Percentiles rank a stretch among this genome's conserved stretches.
phyloP scores from a whole-genome alignment of 164 flowering plant genomes.

The Taxillus chinensis region DNA sequence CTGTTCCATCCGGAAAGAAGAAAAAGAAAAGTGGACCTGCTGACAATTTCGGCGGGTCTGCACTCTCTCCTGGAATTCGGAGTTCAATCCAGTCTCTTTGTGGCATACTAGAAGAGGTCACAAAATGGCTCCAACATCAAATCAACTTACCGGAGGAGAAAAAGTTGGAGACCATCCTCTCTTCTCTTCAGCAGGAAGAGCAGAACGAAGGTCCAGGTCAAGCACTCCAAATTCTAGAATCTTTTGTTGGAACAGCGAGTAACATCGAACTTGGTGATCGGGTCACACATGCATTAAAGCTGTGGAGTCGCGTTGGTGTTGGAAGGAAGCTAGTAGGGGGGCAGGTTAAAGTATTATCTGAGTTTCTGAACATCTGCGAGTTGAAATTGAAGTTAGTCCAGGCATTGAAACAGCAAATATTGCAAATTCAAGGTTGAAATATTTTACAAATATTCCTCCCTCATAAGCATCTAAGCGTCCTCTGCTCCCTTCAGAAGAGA shows the following conservation, averaged over 20 bases:
- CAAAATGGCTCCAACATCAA: slow-evolving; percentile 40
- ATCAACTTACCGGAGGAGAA: slow-evolving; percentile 34
- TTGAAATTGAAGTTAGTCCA: slow-evolving; percentile 35
- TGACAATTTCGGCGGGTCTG: slow-evolving; percentile 30
- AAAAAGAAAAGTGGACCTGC: slow-evolving; percentile 59
- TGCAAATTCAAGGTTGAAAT: slow-evolving; percentile 13
- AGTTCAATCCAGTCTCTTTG: slow-evolving; percentile 36
- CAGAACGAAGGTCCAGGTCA: slow-evolving; percentile 50
- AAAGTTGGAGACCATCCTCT: slow-evolving; percentile 29
- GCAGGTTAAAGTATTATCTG: slow-evolving; percentile 24
- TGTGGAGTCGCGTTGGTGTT: slow-evolving; percentile 51
- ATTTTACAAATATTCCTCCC: no score
- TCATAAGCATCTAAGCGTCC: no score
- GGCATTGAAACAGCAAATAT: slow-evolving; percentile 37
- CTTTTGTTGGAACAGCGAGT: slow-evolving; percentile 14
- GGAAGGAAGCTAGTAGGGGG: slow-evolving; percentile 39
- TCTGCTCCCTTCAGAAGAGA: no score
- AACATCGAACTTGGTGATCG: slow-evolving; percentile 41
- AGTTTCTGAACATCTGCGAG: slow-evolving; percentile 50
- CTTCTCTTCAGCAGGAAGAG: slow-evolving; percentile 26
- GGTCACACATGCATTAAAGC: slow-evolving; percentile 30
- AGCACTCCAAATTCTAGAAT: slow-evolving; percentile 32
- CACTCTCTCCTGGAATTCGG: slow-evolving; percentile 23
- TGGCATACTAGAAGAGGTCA: slow-evolving; percentile 34
- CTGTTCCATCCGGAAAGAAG: slow-evolving; percentile 60